Evolutionary conservation across 148 eudicot species (phyloP).

Genomic region (Cornus florida): DNA sequence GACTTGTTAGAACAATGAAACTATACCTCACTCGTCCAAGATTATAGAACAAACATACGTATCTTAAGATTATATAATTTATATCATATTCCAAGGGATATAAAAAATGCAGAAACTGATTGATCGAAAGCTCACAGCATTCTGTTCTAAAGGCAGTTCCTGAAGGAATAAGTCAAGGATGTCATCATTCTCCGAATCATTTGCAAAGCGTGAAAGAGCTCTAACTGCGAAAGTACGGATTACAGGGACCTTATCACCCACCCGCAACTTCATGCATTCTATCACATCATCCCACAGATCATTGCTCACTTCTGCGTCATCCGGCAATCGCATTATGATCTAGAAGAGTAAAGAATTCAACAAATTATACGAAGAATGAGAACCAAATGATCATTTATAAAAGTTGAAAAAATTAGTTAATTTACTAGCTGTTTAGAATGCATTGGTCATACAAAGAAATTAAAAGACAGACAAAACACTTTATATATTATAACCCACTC

Average conservation of each 20-base stretch:
- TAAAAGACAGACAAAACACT: no score
- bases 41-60: neutral
- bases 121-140: conserved; percentile 54
- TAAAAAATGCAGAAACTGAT: neutral
- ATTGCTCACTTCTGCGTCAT: conserved; percentile 83
- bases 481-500: no score
- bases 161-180: conserved; percentile 75
- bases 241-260: conserved; percentile 70
- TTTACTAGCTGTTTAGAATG: no score
- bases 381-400: neutral
- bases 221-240: conserved; percentile 81
- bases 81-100: neutral
- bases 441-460: no score
- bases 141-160: conserved; percentile 69
- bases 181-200: conserved; percentile 83
- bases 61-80: no score
- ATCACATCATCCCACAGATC: conserved; percentile 95
- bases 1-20: neutral
- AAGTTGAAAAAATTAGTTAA: no score
- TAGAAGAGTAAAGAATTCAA: conserved; percentile 26
- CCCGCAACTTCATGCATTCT: conserved; percentile 71
- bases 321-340: conserved; percentile 93
- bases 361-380: neutral
- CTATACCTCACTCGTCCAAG: neutral
- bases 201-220: conserved; percentile 90